Percentiles rank a stretch among this genome's conserved stretches.
Evolutionary conservation across 1,284 basidiomycete genomes (phyloP).

Genomic region (Pseudozyma tsukubaensis): DNA sequence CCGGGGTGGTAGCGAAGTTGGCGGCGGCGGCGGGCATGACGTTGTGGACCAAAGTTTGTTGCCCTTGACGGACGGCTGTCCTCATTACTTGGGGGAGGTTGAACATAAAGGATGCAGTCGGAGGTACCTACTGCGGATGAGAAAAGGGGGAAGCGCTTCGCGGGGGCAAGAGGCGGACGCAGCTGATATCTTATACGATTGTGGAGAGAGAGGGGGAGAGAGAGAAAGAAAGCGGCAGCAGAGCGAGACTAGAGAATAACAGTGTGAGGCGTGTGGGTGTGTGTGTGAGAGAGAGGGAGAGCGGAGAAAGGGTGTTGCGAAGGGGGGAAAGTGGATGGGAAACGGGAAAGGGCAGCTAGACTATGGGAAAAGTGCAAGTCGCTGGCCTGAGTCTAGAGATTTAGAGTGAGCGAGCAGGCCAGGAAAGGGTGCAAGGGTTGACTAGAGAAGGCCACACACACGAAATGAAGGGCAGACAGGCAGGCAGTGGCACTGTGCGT

Average conservation of each 20-base stretch:
- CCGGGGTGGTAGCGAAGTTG: conserved; percentile 38
- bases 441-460: background rate
- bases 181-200: conserved; percentile 32
- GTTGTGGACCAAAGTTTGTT: conserved; percentile 38
- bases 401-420: too few relatives aligned
- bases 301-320: too few relatives aligned
- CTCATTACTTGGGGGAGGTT: conserved; percentile 35
- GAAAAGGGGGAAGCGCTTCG: conserved; percentile 18
- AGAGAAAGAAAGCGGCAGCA: conserved; percentile 12
- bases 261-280: too few relatives aligned
- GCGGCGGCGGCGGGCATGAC: conserved; percentile 30
- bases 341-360: too few relatives aligned
- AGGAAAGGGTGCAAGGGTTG: too few relatives aligned
- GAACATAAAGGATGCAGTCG: conserved; percentile 42
- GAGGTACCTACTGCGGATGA: conserved; percentile 30
- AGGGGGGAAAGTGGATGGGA: too few relatives aligned
- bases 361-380: too few relatives aligned
- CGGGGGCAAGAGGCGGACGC: conserved; percentile 16
- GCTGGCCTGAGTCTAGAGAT: too few relatives aligned
- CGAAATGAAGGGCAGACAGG: background rate
- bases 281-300: too few relatives aligned
- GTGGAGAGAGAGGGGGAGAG: conserved; percentile 11
- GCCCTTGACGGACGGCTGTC: conserved; percentile 42
- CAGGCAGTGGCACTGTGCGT: background rate
- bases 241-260: too few relatives aligned